phyloP scores from a whole-genome alignment of 441 rosid genomes.

The Croton setiger region DNA sequence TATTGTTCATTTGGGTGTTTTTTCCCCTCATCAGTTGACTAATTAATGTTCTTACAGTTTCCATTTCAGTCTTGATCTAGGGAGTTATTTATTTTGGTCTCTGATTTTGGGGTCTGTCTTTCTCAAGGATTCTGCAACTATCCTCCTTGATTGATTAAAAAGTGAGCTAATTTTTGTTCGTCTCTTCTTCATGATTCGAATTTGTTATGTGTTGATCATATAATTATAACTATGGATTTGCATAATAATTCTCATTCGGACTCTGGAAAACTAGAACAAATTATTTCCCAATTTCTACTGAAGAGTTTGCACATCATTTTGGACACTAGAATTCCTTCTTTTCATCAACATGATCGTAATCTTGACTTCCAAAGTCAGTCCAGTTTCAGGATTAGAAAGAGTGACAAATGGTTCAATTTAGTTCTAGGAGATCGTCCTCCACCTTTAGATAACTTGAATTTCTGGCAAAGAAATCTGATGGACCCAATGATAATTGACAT shows the following conservation, averaged over 20 bases:
- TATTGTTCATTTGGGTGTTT: neutral
- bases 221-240: constrained; percentile 35
- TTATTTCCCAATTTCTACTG: constrained; percentile 65
- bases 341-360: constrained; percentile 40
- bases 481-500: constrained; percentile 84
- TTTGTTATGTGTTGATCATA: neutral
- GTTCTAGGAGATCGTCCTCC: constrained; percentile 83
- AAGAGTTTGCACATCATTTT: constrained; percentile 76
- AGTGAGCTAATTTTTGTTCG: neutral
- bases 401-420: constrained; percentile 89
- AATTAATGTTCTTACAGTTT: neutral
- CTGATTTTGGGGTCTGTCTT: neutral
- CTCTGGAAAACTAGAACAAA: constrained; percentile 60
- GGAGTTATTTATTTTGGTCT: constrained; percentile 4
- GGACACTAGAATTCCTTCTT: constrained; percentile 75
- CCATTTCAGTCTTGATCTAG: neutral
- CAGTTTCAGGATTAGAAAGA: constrained; percentile 47
- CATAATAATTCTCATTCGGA: constrained; percentile 39
- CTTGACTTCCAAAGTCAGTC: constrained; percentile 29
- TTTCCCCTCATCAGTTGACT: neutral
- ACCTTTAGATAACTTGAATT: constrained; percentile 58
- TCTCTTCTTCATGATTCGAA: neutral
- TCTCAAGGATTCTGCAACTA: neutral
- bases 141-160: neutral
- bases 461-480: constrained; percentile 65